Conservation (phyloP, 768 basidiomycete species). For the Pulveroboletus frians region DNA sequence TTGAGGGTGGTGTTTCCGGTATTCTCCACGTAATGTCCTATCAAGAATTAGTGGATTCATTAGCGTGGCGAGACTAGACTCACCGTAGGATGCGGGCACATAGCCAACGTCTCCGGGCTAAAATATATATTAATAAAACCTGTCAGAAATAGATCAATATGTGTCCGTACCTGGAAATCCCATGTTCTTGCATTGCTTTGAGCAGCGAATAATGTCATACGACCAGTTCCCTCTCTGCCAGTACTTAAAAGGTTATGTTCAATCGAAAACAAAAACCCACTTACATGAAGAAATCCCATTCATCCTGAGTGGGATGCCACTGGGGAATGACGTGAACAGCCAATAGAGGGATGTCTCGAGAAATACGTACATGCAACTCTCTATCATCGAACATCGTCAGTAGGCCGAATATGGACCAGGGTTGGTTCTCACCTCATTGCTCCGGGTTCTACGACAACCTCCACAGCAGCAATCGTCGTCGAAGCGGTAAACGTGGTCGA, state of each 20-base stretch:
- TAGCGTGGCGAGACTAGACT: neutral
- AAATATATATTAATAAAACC: neutral
- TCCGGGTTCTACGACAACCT: conserved; percentile 51
- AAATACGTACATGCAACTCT: conserved; percentile 49
- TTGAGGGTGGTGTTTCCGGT: conserved; percentile 44
- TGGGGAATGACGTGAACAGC: conserved; percentile 18
- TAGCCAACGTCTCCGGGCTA: conserved; percentile 18
- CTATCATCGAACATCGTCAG: conserved; percentile 23
- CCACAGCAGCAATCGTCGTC: conserved; percentile 48
- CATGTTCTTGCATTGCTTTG: conserved; percentile 51
- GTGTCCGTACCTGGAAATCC: conserved; percentile 38
- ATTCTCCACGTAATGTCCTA: conserved; percentile 54
- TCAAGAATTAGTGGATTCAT: neutral
- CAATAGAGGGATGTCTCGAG: neutral
- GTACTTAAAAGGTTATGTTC: neutral
- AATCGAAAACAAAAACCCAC: conserved; percentile 1
- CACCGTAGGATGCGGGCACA: conserved; percentile 9
- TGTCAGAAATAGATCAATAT: neutral
- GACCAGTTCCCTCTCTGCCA: conserved; percentile 39
- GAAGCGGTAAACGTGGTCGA: conserved; percentile 46
- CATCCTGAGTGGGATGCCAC: conserved; percentile 63
- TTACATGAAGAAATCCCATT: conserved; percentile 59
- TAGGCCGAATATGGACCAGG: neutral
- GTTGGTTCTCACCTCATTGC: conserved; percentile 44
- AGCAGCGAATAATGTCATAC: conserved; percentile 43